Evolutionary conservation across 306 rosid species (phyloP).

Genomic region (Begonia peltatifolia): DNA sequence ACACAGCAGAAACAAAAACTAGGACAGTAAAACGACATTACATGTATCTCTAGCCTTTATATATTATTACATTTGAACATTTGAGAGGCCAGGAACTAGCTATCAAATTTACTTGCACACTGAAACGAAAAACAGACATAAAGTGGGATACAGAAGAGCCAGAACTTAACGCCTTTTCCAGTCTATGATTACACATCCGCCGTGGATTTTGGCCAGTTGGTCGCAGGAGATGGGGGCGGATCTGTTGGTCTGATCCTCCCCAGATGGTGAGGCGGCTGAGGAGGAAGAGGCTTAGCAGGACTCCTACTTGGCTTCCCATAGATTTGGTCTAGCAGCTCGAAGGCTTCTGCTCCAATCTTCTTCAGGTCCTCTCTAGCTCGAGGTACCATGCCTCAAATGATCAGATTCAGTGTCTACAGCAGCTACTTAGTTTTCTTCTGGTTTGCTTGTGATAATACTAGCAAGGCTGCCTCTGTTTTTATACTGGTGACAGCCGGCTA

Average conservation of each 20-base stretch:
- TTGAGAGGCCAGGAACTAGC: no score
- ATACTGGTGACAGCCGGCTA: no score
- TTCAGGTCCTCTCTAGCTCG: conserved; percentile 1
- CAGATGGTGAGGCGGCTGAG: background rate
- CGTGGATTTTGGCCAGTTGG: conserved; percentile 8
- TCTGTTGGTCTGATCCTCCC: background rate
- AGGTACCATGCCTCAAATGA: background rate
- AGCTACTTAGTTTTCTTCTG: no score
- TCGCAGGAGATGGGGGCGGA: background rate
- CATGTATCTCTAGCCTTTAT: no score
- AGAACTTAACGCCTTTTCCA: background rate
- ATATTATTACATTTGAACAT: no score
- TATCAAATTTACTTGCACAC: no score
- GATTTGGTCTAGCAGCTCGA: conserved; percentile 3
- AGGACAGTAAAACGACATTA: no score
- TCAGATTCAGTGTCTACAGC: no score
- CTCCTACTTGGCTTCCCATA: conserved; percentile 1
- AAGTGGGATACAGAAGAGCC: background rate
- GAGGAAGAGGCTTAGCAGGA: background rate
- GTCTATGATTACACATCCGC: background rate
- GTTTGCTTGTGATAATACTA: no score
- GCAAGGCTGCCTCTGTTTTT: no score
- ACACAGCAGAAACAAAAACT: no score
- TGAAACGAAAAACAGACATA: no score
- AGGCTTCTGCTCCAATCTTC: conserved; percentile 8